These are phyloP conservation scores for Xerocomellus amylosporus DNA, from an alignment of 768 basidiomycete species.

Conservation along the genomic window DNA sequence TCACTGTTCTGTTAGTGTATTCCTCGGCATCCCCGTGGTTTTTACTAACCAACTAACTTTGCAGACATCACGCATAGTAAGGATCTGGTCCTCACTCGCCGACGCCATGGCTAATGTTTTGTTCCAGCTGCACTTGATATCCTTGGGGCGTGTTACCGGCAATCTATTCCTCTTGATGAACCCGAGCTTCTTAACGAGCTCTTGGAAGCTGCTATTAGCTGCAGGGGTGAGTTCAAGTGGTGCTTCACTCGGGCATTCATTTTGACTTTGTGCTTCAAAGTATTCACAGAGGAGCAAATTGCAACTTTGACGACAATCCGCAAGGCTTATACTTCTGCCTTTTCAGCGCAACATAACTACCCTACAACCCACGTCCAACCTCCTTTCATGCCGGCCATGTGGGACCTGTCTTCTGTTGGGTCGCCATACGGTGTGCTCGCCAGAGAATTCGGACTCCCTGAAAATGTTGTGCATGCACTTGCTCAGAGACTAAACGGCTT, in stretches of 20 bases:
- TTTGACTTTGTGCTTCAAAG: conserved; percentile 32
- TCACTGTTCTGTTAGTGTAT: conserved; percentile 57
- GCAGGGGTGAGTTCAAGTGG: conserved; percentile 55
- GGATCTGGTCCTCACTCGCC: not conserved
- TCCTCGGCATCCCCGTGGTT: not conserved
- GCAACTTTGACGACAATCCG: conserved; percentile 45
- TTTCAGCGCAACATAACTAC: conserved; percentile 12
- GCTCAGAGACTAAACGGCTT: conserved; percentile 50
- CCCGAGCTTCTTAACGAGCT: conserved; percentile 45
- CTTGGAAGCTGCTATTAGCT: conserved; percentile 47
- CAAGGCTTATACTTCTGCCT: conserved; percentile 27
- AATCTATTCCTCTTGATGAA: conserved; percentile 34
- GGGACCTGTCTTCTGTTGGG: conserved; percentile 10
- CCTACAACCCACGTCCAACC: conserved; percentile 8
- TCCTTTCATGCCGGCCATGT: conserved; percentile 21
- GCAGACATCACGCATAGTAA: conserved; percentile 38
- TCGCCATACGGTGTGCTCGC: conserved; percentile 54
- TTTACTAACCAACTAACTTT: conserved; percentile 8
- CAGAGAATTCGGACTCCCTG: conserved; percentile 70
- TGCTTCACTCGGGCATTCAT: conserved; percentile 15
- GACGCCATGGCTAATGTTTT: conserved; percentile 24
- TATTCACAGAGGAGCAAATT: conserved; percentile 62
- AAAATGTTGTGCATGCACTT: conserved; percentile 64
- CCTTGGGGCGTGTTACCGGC: conserved; percentile 49
- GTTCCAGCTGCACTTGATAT: conserved; percentile 51